A percentile compares a stretch with the other conserved stretches of the same genome.
These are phyloP conservation scores for Leptographium radiaticola DNA, from an alignment of 2,329 filamentous ascomycete species.

Conservation along the genomic window DNA sequence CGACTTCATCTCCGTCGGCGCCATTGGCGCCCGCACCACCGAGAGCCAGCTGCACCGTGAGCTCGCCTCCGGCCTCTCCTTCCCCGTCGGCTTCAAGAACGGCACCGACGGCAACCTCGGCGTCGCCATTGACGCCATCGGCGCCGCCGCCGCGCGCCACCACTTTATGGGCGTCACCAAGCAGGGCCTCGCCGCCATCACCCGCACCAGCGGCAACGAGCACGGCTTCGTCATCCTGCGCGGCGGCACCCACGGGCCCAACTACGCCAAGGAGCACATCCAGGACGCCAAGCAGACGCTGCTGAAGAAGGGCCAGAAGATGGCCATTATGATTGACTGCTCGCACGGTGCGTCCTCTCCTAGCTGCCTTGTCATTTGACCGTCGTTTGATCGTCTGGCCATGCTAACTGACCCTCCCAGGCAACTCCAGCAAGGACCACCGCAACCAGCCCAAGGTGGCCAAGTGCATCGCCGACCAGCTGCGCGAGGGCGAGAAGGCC, in stretches of 20 bases:
- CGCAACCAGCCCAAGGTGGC: conserved; percentile 94
- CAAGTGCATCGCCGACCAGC: conserved; percentile 66
- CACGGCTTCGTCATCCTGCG: conserved; percentile 95
- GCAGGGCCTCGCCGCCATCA: conserved; percentile 90
- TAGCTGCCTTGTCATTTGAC: not conserved
- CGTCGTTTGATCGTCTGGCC: not conserved
- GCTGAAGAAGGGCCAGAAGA: conserved; percentile 67
- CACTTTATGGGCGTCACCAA: conserved; percentile 99
- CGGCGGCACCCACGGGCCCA: conserved; percentile 82
- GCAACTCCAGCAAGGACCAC: conserved; percentile 96
- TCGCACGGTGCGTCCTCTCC: conserved; percentile 62
- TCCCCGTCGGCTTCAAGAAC: conserved; percentile 99
- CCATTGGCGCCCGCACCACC: conserved; percentile 90
- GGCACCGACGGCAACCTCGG: conserved; percentile 86
- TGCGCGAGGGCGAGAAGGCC: conserved; percentile 71
- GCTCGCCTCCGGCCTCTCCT: conserved; percentile 85
- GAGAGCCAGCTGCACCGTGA: conserved; percentile 95
- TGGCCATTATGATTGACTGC: conserved; percentile 96
- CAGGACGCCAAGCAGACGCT: conserved; percentile 64
- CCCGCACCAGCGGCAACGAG: conserved; percentile 83
- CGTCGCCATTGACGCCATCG: conserved; percentile 93
- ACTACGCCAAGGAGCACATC: conserved; percentile 81
- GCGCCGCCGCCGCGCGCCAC: conserved; percentile 70
- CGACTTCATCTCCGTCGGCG: conserved; percentile 88
- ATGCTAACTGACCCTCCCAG: conserved; percentile 24